A percentile compares a stretch with the other conserved stretches of the same genome.
These are phyloP conservation scores for Ogataea paraovalis DNA, from an alignment of 805 yeast species.

Conservation along the genomic window DNA sequence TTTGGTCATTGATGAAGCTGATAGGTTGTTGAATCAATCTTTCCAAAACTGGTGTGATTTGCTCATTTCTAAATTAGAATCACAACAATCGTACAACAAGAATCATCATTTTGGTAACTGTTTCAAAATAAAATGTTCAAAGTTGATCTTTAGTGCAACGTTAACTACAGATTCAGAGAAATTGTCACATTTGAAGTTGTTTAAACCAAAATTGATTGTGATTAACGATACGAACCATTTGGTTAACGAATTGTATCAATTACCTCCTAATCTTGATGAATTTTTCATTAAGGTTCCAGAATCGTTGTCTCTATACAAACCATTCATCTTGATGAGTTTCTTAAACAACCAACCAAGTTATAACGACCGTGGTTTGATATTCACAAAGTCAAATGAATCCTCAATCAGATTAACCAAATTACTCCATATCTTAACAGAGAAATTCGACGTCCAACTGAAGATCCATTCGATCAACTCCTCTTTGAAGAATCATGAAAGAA, in stretches of 20 bases:
- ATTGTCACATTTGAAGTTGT: constrained; percentile 64
- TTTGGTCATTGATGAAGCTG: constrained; percentile 79
- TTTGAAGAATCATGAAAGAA: constrained; percentile 48
- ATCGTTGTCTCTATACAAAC: constrained; percentile 51
- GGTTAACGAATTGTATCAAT: constrained; percentile 53
- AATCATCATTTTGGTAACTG: constrained; percentile 24
- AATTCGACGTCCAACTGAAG: constrained; percentile 12
- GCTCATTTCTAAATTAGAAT: constrained; percentile 40
- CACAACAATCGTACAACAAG: constrained; percentile 23
- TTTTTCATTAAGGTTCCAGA: constrained; percentile 26
- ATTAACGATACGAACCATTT: constrained; percentile 50
- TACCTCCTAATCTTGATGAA: constrained; percentile 49
- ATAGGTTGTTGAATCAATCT: constrained; percentile 75
- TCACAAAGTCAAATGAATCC: constrained; percentile 79
- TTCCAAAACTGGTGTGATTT: constrained; percentile 89
- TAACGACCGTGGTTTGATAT: constrained; percentile 46
- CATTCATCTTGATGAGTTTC: constrained; percentile 63
- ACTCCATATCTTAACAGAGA: constrained; percentile 38
- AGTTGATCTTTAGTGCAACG: constrained; percentile 88
- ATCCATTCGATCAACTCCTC: constrained; percentile 56
- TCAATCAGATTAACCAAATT: constrained; percentile 75
- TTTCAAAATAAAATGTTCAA: constrained; percentile 42
- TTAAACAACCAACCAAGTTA: constrained; percentile 33
- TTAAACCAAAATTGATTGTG: constrained; percentile 68
- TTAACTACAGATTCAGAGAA: constrained; percentile 90